A percentile compares a stretch with the other conserved stretches of the same genome.
Evolutionary conservation across 768 basidiomycete genomes (phyloP).

Genomic region (Russula ochroleuca): DNA sequence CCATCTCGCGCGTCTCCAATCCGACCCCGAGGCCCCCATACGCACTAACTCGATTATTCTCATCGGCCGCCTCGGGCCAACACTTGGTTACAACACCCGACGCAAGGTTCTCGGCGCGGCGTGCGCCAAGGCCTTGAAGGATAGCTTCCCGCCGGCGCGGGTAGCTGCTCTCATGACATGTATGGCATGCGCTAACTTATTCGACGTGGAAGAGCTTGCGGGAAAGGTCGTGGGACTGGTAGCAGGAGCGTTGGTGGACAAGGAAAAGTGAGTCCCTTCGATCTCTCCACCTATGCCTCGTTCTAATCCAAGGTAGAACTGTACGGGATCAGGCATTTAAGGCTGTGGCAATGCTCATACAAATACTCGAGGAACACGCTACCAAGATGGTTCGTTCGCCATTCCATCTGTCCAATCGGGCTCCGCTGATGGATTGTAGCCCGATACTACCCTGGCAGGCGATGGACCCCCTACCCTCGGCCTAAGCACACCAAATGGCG

Average conservation of each 20-base stretch:
- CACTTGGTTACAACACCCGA: slow-evolving; percentile 82
- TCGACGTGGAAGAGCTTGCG: slow-evolving; percentile 83
- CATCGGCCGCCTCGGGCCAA: slow-evolving; percentile 84
- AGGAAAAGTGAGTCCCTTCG: slow-evolving; percentile 70
- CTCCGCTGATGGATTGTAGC: slow-evolving; percentile 37
- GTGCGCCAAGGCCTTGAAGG: slow-evolving; percentile 84
- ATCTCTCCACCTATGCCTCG: slow-evolving; percentile 1
- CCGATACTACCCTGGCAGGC: slow-evolving; percentile 46
- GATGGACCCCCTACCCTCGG: slow-evolving; percentile 25
- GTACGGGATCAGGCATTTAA: slow-evolving; percentile 97
- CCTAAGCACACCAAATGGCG: slow-evolving; percentile 26
- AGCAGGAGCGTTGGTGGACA: slow-evolving; percentile 75
- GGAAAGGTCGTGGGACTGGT: slow-evolving; percentile 86
- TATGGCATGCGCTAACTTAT: slow-evolving; percentile 90
- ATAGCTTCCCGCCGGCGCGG: slow-evolving; percentile 86
- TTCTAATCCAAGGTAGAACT: slow-evolving; percentile 45
- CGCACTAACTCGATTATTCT: slow-evolving; percentile 97
- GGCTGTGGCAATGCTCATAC: slow-evolving; percentile 82
- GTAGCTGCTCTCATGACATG: slow-evolving; percentile 94
- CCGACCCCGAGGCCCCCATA: slow-evolving; percentile 89
- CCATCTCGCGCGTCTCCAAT: slow-evolving; percentile 87
- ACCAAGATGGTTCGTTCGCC: slow-evolving; percentile 64
- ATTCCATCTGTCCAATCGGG: slow-evolving; percentile 13
- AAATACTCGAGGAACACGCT: slow-evolving; percentile 74
- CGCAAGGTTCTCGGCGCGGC: slow-evolving; percentile 97